Percentiles rank a stretch among this genome's conserved stretches.
Conservation (phyloP, 1,284 basidiomycete genomes). For the Microbotryum scabiosae region DNA sequence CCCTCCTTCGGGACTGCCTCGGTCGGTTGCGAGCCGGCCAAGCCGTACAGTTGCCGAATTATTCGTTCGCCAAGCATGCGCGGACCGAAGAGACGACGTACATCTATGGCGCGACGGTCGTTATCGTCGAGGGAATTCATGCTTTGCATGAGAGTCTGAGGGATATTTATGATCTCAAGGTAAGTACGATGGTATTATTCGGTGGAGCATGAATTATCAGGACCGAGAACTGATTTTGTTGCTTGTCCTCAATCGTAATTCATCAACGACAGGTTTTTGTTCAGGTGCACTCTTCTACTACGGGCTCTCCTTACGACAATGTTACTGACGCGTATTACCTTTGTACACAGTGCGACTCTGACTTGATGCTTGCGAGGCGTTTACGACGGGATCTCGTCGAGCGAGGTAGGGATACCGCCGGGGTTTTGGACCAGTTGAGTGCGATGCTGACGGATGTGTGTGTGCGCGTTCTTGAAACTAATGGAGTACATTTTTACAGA, state of each 20-base stretch:
- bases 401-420: slow-evolving; percentile 72
- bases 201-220: background rate
- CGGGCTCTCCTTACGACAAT: background rate
- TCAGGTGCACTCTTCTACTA: slow-evolving; percentile 18
- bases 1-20: slow-evolving; percentile 60
- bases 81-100: slow-evolving; percentile 77
- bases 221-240: background rate
- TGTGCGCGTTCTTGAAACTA: background rate
- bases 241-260: slow-evolving; percentile 4
- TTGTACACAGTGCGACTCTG: slow-evolving; percentile 65
- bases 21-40: too few relatives aligned
- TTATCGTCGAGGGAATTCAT: slow-evolving; percentile 93
- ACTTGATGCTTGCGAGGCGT: slow-evolving; percentile 91
- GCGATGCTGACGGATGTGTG: slow-evolving; percentile 31
- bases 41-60: slow-evolving; percentile 63
- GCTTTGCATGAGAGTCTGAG: slow-evolving; percentile 69
- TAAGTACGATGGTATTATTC: slow-evolving; percentile 30
- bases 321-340: background rate
- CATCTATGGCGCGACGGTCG: slow-evolving; percentile 88
- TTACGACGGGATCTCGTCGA: slow-evolving; percentile 81
- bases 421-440: slow-evolving; percentile 73
- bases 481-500: slow-evolving; percentile 34
- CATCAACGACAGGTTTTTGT: slow-evolving; percentile 30
- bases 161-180: slow-evolving; percentile 84
- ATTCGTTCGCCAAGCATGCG: slow-evolving; percentile 88